Percentiles rank a stretch among this genome's conserved stretches.
These are phyloP conservation scores for Yamadazyma nakazawae DNA, from an alignment of 805 yeast species.

Conservation along the genomic window DNA sequence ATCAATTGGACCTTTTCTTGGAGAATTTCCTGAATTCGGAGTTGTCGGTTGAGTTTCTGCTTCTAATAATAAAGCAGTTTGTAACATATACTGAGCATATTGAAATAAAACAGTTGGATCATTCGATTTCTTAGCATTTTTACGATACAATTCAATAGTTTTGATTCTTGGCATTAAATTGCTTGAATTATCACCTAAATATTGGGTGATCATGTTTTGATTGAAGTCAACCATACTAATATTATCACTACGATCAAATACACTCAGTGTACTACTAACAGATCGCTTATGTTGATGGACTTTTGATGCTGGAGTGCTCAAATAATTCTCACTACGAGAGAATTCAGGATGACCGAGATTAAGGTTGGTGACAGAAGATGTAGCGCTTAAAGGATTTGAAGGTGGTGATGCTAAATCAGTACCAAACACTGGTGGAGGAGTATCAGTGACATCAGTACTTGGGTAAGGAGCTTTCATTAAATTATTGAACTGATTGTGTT, in stretches of 20 bases:
- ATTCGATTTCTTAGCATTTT: constrained; percentile 78
- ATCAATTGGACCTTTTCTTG: constrained; percentile 14
- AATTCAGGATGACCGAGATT: constrained; percentile 13
- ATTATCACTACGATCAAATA: constrained; percentile 29
- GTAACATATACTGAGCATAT: constrained; percentile 86
- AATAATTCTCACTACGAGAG: constrained; percentile 28
- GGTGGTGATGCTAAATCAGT: constrained; percentile 21
- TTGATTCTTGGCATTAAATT: constrained; percentile 70
- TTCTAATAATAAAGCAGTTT: constrained; percentile 70
- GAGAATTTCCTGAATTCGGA: constrained; percentile 17
- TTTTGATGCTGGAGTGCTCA: constrained; percentile 15
- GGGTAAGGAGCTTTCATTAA: constrained; percentile 2
- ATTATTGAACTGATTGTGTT: constrained; percentile 1
- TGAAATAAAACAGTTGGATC: constrained; percentile 87
- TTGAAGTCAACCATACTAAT: constrained; percentile 46
- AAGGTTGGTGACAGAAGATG: constrained; percentile 36
- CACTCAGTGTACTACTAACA: constrained; percentile 37
- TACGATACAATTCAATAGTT: constrained; percentile 82
- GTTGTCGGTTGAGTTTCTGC: constrained; percentile 14
- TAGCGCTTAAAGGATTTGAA: constrained; percentile 28
- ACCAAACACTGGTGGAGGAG: constrained; percentile 27
- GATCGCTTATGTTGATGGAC: constrained; percentile 29
- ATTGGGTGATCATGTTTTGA: constrained; percentile 50
- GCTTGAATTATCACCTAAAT: constrained; percentile 48
- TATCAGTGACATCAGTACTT: constrained; percentile 8